Evolutionary conservation across 1,284 basidiomycete species (phyloP).

Genomic region (Volvariella volvacea): DNA sequence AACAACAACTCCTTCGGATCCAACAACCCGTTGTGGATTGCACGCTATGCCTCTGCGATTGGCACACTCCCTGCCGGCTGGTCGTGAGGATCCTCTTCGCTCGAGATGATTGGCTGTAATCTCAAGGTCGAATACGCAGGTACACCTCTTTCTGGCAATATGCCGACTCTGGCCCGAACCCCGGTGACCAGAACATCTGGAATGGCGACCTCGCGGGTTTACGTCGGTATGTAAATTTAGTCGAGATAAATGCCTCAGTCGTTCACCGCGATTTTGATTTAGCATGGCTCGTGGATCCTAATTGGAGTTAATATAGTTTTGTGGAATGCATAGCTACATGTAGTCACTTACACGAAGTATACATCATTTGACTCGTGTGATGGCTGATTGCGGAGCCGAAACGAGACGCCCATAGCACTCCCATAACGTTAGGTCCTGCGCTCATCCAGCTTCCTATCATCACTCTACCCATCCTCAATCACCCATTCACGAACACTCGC

Average conservation of each 20-base stretch:
- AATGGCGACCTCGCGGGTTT: slow-evolving; percentile 27
- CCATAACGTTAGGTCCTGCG: too few species aligned
- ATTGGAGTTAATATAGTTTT: neutral
- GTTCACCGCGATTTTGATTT: too few species aligned
- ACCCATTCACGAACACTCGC: too few species aligned
- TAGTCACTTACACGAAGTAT: too few species aligned
- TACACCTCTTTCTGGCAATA: slow-evolving; percentile 58
- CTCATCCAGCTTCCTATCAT: too few species aligned
- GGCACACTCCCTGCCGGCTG: neutral
- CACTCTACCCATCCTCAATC: neutral
- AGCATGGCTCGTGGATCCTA: neutral
- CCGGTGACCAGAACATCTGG: slow-evolving; percentile 50
- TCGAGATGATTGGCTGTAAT: neutral
- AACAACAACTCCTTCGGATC: neutral
- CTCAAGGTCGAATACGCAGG: slow-evolving; percentile 18
- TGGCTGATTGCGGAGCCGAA: too few species aligned
- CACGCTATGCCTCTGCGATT: neutral
- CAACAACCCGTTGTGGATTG: neutral
- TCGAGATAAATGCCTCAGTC: too few species aligned
- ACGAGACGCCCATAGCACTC: too few species aligned
- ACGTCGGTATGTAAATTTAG: too few species aligned
- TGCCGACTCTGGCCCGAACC: slow-evolving; percentile 43
- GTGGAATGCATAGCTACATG: too few species aligned
- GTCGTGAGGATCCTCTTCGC: neutral
- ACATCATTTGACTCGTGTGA: too few species aligned